These are phyloP conservation scores for Austroboletus niveus DNA, from an alignment of 1,284 basidiomycete genomes.

Conservation along the genomic window DNA sequence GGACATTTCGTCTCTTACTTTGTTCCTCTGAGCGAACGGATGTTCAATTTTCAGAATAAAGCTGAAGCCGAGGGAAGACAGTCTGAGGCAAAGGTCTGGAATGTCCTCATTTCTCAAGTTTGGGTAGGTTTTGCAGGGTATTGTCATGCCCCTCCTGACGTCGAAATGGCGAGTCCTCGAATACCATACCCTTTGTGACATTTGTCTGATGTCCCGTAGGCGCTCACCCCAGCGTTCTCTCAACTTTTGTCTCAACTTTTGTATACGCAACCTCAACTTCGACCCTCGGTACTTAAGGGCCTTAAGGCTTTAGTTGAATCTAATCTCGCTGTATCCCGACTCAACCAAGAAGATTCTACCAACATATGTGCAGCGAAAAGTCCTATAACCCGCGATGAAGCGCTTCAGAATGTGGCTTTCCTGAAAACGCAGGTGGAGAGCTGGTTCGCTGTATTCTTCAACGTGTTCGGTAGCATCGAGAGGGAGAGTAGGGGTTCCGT, in stretches of 20 bases:
- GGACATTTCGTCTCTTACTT: constrained; percentile 88
- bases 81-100: constrained; percentile 93
- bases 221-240: constrained; percentile 73
- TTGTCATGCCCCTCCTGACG: constrained; percentile 62
- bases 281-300: constrained; percentile 79
- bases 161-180: constrained; percentile 35
- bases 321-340: constrained; percentile 48
- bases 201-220: constrained; percentile 38
- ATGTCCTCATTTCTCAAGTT: constrained; percentile 87
- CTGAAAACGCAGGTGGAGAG: constrained; percentile 83
- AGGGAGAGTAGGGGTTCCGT: constrained; percentile 79
- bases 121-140: constrained; percentile 92
- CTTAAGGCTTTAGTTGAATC: constrained; percentile 82
- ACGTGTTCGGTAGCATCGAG: constrained; percentile 88
- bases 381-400: constrained; percentile 51
- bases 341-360: constrained; percentile 33
- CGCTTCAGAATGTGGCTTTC: constrained; percentile 69
- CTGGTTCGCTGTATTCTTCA: constrained; percentile 94
- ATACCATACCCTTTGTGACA: background rate
- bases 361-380: constrained; percentile 10
- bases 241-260: constrained; percentile 89
- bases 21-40: constrained; percentile 89
- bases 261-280: constrained; percentile 84
- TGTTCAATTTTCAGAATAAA: constrained; percentile 85
- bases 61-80: constrained; percentile 69